Base-by-base conservation (phyloP, 2,329 filamentous ascomycete species). In the Aspergillus quadricinctus region DNA sequence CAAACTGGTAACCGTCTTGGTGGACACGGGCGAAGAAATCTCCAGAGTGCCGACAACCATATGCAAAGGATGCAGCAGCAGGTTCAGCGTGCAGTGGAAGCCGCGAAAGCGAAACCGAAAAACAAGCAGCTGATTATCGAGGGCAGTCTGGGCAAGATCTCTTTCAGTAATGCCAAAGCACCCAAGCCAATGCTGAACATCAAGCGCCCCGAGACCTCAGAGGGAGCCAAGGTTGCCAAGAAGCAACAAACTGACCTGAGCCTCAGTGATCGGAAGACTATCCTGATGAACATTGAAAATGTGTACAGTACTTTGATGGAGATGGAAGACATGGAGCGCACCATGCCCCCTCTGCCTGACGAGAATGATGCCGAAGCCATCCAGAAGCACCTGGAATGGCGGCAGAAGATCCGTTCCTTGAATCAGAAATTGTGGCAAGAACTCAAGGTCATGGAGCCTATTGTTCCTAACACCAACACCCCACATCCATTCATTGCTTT, bases 41-140 rank as follows among this genome's bases (percentile, higher is more conserved):
- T 87, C 58, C 84, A 91, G 57, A 90, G 88, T 46, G 92, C 90
- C 19, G 94, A 99, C 72, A 99, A 97, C 71, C 94, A 99, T 69
- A 90, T 97, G 78, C 94, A 97, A 72, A 88, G 94, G 54, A 99
- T 99, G 94, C 93, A 99, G 74, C 94, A 99, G 75, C 94, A 99
- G 74, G 95, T 99, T 11, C 93, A 97, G 72, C 87, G 94, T 55
- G 94, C 94, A 25, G 94, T 99, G 0, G 94, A 99, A 70, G 94
- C 94, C 1, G 94, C 94, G 52, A 99, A 97, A 78, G 90, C 92
- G 58, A 93, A 96, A 75, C 94, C 94, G 11, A 99, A 99, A 81
- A 97, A 96, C 70, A 96, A 95, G 69, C 92, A 97, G 72, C 82
- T 99, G 8, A 92, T 97, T 21, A 93, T 99, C 57, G 93, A 97